Evolutionary conservation across 2,329 filamentous ascomycete genomes (phyloP), one percentile per base, ranked within the genome.

Genomic region (Ceratocystis huliohia): DNA sequence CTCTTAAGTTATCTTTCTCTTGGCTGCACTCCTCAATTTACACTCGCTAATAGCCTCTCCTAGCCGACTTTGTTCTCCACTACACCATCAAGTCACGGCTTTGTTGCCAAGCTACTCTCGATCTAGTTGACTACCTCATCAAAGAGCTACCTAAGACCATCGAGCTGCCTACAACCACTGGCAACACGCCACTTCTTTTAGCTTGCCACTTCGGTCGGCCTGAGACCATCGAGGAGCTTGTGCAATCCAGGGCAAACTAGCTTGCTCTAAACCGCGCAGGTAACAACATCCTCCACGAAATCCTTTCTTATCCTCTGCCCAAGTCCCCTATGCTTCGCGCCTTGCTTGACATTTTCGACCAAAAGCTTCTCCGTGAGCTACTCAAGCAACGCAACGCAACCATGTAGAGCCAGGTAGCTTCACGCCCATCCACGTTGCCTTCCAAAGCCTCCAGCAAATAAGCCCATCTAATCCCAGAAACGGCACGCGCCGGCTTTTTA

Each of bases 211-310:
- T 83, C 2, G 80, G 82, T 10, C 80, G 81, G 22, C 70, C 79
- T 17, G 76, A 83, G 1, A 80, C 82, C 22, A 81, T 82, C 17
- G 82, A 83, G 71, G 77, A 84, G 0, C 79, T 96, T 45, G 79
- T 93, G 63, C 77, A 80, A 0, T 83, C 82, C 30, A 88, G 88
- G 2, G 88, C 88, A 1, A 84, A 94, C 71, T 86, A 89, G 72
- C 82, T 83, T 0, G 76, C 76, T 44, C 85, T 85, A 28, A 86
- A 89, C 71, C 75, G 75, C 8, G 72, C 76, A 15, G 87, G 87
- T 46, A 83, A 89, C 69, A 86, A 86, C 15, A 33, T 57, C 5
- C 61, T 89, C 0, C 87, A 90, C 71, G 80, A 78, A 0, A 78
- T 81, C 10, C 44, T 64, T 6, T 3, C 3, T 13, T 53, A 8